A percentile compares a stretch with the other conserved stretches of the same genome.
phyloP scores from a whole-genome alignment of 1,139 yeast genomes.

The Pichia cactophila region DNA sequence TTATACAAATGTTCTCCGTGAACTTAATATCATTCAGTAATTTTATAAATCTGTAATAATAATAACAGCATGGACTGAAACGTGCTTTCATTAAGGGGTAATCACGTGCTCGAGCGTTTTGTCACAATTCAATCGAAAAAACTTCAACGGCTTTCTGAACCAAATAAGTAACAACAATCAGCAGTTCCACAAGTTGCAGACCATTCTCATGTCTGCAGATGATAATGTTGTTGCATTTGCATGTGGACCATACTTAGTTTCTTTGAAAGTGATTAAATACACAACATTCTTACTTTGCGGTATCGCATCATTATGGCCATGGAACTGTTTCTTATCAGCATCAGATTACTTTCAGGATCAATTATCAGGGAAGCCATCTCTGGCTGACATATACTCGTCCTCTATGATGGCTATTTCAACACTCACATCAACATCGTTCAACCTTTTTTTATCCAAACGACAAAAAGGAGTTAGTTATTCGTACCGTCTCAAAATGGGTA shows the following conservation, averaged over 20 bases:
- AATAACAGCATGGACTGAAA: no score
- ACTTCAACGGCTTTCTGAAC: no score
- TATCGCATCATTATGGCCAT: slow-evolving; percentile 83
- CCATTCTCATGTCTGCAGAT: background rate
- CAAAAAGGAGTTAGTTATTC: slow-evolving; percentile 61
- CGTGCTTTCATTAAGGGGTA: no score
- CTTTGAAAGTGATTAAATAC: slow-evolving; percentile 35
- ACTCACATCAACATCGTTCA: slow-evolving; percentile 53
- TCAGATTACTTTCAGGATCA: slow-evolving; percentile 70
- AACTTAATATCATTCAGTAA: slow-evolving; percentile 6
- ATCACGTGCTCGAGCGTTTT: no score
- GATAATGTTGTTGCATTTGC: background rate
- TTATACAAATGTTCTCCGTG: slow-evolving; percentile 15
- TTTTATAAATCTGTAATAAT: background rate
- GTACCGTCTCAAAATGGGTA: slow-evolving; percentile 52
- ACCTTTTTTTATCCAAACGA: slow-evolving; percentile 57
- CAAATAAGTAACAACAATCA: no score
- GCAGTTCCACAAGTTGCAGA: background rate
- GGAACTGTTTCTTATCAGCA: slow-evolving; percentile 89
- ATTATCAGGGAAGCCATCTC: slow-evolving; percentile 41
- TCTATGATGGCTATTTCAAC: slow-evolving; percentile 90
- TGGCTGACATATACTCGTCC: slow-evolving; percentile 62
- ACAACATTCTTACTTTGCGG: slow-evolving; percentile 65
- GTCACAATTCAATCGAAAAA: no score
- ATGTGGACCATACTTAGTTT: background rate